A percentile compares a stretch with the other conserved stretches of the same genome.
Evolutionary conservation across 345 rosid genomes (phyloP).

Genomic region (Lepidium didymum): DNA sequence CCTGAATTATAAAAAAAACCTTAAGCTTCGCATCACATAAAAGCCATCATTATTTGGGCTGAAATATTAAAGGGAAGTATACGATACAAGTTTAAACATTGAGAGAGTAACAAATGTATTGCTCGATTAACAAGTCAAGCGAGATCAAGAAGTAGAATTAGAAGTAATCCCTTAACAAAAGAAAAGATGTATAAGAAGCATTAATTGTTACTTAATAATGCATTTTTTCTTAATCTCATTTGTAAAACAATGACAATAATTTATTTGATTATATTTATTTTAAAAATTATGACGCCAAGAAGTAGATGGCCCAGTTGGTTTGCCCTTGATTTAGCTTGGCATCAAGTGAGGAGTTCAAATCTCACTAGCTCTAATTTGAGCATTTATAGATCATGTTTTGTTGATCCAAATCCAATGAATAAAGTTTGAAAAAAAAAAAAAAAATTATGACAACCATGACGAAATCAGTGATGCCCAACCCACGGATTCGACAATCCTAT

Average conservation of each 20-base stretch:
- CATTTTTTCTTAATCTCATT: not conserved
- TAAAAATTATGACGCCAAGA: no score
- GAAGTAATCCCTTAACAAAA: no score
- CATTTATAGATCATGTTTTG: no score
- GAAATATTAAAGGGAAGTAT: not conserved
- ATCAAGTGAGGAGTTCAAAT: no score
- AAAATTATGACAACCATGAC: not conserved
- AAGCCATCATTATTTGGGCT: not conserved
- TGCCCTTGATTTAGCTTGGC: no score
- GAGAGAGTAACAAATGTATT: not conserved
- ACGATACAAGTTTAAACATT: not conserved
- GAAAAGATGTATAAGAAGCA: not conserved
- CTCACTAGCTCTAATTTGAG: no score
- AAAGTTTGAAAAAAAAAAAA: no score
- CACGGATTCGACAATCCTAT: not conserved
- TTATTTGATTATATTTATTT: not conserved
- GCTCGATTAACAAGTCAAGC: not conserved
- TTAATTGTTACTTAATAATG: not conserved
- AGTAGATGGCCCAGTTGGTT: no score
- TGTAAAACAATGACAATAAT: not conserved
- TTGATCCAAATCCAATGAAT: no score
- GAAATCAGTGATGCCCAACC: not conserved
- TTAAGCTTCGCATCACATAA: not conserved
- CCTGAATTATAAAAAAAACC: no score
- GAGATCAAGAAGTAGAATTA: no score